Conservation (phyloP, 2,329 filamentous ascomycete species). For the Talaromyces sp. region DNA sequence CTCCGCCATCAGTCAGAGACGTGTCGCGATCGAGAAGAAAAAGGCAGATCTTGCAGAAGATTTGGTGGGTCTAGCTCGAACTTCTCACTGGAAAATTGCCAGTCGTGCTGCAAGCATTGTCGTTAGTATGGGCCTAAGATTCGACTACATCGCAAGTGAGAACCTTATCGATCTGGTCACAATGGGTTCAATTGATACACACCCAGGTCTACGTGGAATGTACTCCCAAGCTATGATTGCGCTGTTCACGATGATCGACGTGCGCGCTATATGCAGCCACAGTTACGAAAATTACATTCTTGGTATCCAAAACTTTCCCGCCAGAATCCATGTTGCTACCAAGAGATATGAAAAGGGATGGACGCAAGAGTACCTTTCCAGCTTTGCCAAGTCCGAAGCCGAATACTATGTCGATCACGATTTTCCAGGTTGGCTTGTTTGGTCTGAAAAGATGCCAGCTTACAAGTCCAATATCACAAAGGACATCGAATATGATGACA, state of each 20-base stretch:
- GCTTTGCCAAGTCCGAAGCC: conserved; percentile 70
- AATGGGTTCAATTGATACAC: conserved; percentile 78
- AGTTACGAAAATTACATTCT: conserved; percentile 81
- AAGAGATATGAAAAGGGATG: conserved; percentile 68
- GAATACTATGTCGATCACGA: conserved; percentile 90
- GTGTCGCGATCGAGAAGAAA: conserved; percentile 71
- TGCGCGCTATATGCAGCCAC: conserved; percentile 78
- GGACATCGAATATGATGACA: conserved; percentile 71
- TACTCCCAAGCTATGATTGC: conserved; percentile 75
- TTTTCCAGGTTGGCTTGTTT: conserved; percentile 93
- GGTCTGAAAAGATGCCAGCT: conserved; percentile 80
- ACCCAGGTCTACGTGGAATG: conserved; percentile 75
- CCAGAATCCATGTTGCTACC: conserved; percentile 69
- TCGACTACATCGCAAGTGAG: conserved; percentile 75
- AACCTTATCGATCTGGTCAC: conserved; percentile 79
- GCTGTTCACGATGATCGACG: conserved; percentile 79
- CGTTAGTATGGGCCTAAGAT: conserved; percentile 83
- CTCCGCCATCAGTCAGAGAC: conserved; percentile 67
- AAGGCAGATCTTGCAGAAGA: conserved; percentile 77
- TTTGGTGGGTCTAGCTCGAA: conserved; percentile 67
- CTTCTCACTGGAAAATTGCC: conserved; percentile 94
- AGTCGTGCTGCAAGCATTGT: conserved; percentile 85
- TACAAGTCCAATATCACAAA: conserved; percentile 63
- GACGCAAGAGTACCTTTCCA: conserved; percentile 70
- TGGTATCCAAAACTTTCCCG: conserved; percentile 70